These are phyloP conservation scores for Eimeria necatrix DNA, from an alignment of 169 alveolate genomes.

Conservation along the genomic window DNA sequence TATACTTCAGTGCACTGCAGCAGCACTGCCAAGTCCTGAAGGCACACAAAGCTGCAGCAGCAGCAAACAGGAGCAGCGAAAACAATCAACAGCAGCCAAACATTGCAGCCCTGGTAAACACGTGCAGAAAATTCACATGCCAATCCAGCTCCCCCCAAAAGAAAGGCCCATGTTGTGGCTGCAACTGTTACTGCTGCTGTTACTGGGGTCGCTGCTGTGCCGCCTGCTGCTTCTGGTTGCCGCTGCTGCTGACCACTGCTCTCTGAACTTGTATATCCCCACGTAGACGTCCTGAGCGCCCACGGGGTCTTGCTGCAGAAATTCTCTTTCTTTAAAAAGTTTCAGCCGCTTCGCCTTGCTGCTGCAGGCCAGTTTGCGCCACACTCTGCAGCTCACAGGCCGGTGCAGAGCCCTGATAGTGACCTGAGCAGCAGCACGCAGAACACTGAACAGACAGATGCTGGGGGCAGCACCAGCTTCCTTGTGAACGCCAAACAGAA, in stretches of 20 bases:
- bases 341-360: not conserved
- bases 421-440: not conserved
- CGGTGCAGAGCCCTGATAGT: not conserved
- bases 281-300: not conserved
- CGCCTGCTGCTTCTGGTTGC: not conserved
- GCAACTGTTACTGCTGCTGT: not conserved
- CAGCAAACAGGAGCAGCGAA: not conserved
- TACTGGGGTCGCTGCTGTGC: not conserved
- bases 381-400: not conserved
- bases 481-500: too few relatives aligned
- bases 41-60: slow-evolving; percentile 45
- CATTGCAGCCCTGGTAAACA: too few relatives aligned
- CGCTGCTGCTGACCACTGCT: not conserved
- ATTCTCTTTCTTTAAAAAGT: not conserved
- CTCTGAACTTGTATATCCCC: not conserved
- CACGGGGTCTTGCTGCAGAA: not conserved
- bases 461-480: too few relatives aligned
- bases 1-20: slow-evolving; percentile 62
- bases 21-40: slow-evolving; percentile 49
- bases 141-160: not conserved
- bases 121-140: not conserved
- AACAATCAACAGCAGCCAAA: too few relatives aligned
- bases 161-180: not conserved
- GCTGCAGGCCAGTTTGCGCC: not conserved
- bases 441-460: too few relatives aligned